phyloP scores from a whole-genome alignment of 2,329 filamentous ascomycete genomes.

The Leptographium lundbergii region DNA sequence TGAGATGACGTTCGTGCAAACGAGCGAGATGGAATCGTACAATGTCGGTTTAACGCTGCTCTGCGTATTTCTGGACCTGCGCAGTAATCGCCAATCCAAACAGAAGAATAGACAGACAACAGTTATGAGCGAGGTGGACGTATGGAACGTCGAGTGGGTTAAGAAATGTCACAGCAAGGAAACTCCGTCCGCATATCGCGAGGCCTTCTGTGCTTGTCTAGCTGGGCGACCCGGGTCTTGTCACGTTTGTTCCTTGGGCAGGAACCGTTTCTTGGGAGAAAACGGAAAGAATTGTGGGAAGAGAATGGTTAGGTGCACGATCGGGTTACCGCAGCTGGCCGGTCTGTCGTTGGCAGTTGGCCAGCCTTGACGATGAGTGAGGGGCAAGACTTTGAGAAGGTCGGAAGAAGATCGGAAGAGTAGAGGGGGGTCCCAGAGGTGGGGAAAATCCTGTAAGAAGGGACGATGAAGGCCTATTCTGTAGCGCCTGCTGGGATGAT shows the following conservation, averaged over 20 bases:
- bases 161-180: not conserved
- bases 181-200: not conserved
- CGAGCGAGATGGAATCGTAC: not conserved
- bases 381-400: not conserved
- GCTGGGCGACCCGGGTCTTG: not conserved
- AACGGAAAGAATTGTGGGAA: not conserved
- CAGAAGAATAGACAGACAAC: not conserved
- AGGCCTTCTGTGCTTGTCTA: not conserved
- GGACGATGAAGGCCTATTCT: not conserved
- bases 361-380: not conserved
- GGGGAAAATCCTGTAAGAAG: not conserved
- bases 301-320: not conserved
- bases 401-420: not conserved
- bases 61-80: not conserved
- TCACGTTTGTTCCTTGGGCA: not conserved
- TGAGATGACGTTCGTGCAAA: not conserved
- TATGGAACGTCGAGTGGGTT: not conserved
- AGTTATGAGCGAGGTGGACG: not conserved
- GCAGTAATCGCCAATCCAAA: not conserved
- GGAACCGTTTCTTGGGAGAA: not conserved
- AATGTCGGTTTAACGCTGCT: not conserved
- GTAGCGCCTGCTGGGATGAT: not conserved
- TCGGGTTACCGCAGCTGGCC: not conserved
- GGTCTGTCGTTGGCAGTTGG: not conserved
- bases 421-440: not conserved